phyloP scores from a whole-genome alignment of 164 flowering plant species.

The Houttuynia cordata region DNA sequence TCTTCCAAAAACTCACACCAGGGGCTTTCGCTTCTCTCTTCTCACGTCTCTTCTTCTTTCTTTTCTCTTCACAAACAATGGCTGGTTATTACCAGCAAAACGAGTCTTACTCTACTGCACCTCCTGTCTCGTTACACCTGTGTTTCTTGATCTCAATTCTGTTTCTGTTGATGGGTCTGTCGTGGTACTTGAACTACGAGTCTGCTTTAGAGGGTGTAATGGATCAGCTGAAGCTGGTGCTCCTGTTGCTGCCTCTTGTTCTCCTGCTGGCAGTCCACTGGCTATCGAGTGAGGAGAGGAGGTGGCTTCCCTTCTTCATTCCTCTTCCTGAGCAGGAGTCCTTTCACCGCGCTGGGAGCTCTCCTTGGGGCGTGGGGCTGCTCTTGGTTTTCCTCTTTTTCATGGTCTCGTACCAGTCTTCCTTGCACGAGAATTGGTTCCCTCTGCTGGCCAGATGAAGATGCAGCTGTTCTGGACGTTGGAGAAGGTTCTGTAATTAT shows the following conservation, averaged over 20 bases:
- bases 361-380: conserved; percentile 83
- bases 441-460: conserved; percentile 34
- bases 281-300: conserved; percentile 32
- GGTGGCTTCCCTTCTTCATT: conserved; percentile 22
- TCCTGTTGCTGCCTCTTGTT: conserved; percentile 51
- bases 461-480: too few species aligned
- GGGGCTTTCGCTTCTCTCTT: background rate
- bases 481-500: too few species aligned
- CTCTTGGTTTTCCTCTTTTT: conserved; percentile 59
- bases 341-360: conserved; percentile 70
- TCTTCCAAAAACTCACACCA: too few species aligned
- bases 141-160: conserved; percentile 47
- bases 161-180: conserved; percentile 28
- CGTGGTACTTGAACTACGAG: conserved; percentile 68
- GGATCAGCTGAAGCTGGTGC: conserved; percentile 44
- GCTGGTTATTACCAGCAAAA: background rate
- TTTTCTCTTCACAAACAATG: too few species aligned
- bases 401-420: conserved; percentile 76
- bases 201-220: conserved; percentile 30
- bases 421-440: conserved; percentile 74
- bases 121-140: conserved; percentile 39
- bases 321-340: conserved; percentile 59
- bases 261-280: conserved; percentile 51
- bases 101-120: conserved; percentile 6
- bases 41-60: too few species aligned